A percentile compares a stretch with the other conserved stretches of the same genome.
These are phyloP conservation scores for Talaromyces sp. DNA, from an alignment of 2,329 filamentous ascomycete genomes.

Conservation along the genomic window DNA sequence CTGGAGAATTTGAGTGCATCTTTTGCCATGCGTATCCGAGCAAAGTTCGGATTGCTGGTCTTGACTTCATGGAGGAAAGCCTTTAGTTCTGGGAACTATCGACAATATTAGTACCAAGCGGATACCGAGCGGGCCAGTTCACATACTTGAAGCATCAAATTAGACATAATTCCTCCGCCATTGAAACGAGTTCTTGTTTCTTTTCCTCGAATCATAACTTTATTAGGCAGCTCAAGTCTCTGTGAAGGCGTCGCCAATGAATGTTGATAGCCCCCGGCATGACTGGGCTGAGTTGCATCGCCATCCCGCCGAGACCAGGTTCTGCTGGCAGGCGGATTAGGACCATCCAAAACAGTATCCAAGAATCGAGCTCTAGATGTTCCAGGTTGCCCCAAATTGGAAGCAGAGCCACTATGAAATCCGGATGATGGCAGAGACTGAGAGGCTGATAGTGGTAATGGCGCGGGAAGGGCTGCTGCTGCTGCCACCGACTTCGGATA, in stretches of 20 bases:
- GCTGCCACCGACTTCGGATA: not conserved
- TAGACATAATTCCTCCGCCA: constrained; percentile 37
- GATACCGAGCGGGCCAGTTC: not conserved
- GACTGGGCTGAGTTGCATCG: not conserved
- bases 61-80: constrained; percentile 36
- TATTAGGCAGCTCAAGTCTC: constrained; percentile 29
- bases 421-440: not conserved
- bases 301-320: not conserved
- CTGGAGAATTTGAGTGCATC: constrained; percentile 29
- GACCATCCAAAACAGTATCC: constrained; percentile 15
- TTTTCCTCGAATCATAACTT: constrained; percentile 34
- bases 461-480: not conserved
- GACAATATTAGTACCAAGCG: not conserved
- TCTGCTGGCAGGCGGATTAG: constrained; percentile 4
- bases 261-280: constrained; percentile 15
- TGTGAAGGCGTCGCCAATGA: constrained; percentile 26
- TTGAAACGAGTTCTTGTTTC: constrained; percentile 40
- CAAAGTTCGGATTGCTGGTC: constrained; percentile 31
- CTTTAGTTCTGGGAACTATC: constrained; percentile 35
- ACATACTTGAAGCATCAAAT: constrained; percentile 36
- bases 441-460: not conserved
- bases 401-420: not conserved
- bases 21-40: constrained; percentile 30
- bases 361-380: constrained; percentile 10
- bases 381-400: constrained; percentile 1